phyloP scores from a whole-genome alignment of 352 stramenopile genomes.

The Hyaloperonospora brassicae region DNA sequence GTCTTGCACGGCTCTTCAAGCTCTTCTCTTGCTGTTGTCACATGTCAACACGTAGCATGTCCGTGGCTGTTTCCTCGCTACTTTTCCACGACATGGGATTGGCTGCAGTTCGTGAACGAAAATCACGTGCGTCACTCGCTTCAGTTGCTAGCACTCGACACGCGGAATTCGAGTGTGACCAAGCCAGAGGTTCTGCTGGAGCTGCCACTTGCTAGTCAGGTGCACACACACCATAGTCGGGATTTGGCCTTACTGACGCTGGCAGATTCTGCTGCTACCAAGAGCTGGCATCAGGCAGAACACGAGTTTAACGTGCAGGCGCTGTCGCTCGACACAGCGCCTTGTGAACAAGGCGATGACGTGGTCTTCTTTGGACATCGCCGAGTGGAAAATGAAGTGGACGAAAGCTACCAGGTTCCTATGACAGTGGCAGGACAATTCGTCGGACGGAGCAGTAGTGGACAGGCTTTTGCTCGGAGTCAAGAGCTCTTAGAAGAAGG shows the following conservation, averaged over 20 bases:
- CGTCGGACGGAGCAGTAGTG: constrained; percentile 43
- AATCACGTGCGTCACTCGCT: constrained; percentile 65
- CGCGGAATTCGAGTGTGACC: constrained; percentile 8
- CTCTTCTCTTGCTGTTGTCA: constrained; percentile 38
- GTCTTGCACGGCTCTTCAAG: constrained; percentile 14
- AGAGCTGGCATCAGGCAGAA: constrained; percentile 19
- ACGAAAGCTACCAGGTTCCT: constrained; percentile 21
- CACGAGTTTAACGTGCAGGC: constrained; percentile 29
- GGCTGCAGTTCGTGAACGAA: constrained; percentile 76
- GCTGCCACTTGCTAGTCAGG: constrained; percentile 39
- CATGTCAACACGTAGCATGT: constrained; percentile 76
- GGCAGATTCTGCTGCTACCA: constrained; percentile 21
- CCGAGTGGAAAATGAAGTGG: constrained; percentile 8
- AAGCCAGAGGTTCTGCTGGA: constrained; percentile 43
- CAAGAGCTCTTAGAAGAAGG: constrained; percentile 66
- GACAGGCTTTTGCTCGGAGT: constrained; percentile 71
- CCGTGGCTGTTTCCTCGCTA: constrained; percentile 73
- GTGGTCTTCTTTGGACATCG: constrained; percentile 49
- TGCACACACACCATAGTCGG: constrained; percentile 44
- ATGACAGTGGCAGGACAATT: constrained; percentile 52
- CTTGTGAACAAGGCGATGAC: constrained; percentile 27
- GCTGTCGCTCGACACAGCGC: constrained; percentile 23
- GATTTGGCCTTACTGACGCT: constrained; percentile 58
- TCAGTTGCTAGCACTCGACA: constrained; percentile 35
- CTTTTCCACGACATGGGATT: constrained; percentile 71